phyloP scores from a whole-genome alignment of 352 stramenopile genomes.

The Phytophthora multivora region DNA sequence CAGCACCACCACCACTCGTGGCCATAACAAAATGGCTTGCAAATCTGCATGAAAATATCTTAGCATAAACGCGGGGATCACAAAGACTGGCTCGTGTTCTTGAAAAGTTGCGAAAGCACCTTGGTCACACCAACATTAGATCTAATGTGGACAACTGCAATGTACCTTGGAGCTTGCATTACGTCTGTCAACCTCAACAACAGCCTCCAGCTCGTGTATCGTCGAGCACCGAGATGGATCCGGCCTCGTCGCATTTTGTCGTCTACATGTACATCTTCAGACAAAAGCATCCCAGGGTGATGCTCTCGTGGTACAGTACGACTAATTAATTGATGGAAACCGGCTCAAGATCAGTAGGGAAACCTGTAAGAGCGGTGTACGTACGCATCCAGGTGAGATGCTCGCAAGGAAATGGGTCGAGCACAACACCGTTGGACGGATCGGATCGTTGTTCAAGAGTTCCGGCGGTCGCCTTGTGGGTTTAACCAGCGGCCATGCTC shows the following conservation, averaged over 20 bases:
- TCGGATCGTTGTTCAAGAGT: not conserved
- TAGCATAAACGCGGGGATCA: conserved; percentile 8
- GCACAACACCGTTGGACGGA: not conserved
- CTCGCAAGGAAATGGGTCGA: not conserved
- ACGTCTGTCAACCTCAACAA: not conserved
- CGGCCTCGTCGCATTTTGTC: conserved; percentile 23
- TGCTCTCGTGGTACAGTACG: not conserved
- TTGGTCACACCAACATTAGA: not conserved
- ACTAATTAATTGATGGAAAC: not conserved
- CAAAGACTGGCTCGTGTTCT: conserved; percentile 3
- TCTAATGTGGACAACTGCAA: not conserved
- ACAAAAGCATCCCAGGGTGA: conserved; percentile 11
- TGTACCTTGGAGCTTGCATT: not conserved
- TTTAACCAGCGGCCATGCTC: conserved; percentile 1
- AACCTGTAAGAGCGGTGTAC: not conserved
- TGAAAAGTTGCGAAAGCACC: not conserved
- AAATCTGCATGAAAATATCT: conserved; percentile 12
- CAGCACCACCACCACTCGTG: conserved; percentile 10
- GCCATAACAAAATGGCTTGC: conserved; percentile 18
- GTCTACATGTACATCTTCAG: conserved; percentile 32
- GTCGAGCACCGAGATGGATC: conserved; percentile 1
- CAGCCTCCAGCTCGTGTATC: not conserved
- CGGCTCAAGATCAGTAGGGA: not conserved
- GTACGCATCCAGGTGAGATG: not conserved
- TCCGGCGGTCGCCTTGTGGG: conserved; percentile 3